Conservation (phyloP, 441 rosid genomes). For the Biscutella laevigata region DNA sequence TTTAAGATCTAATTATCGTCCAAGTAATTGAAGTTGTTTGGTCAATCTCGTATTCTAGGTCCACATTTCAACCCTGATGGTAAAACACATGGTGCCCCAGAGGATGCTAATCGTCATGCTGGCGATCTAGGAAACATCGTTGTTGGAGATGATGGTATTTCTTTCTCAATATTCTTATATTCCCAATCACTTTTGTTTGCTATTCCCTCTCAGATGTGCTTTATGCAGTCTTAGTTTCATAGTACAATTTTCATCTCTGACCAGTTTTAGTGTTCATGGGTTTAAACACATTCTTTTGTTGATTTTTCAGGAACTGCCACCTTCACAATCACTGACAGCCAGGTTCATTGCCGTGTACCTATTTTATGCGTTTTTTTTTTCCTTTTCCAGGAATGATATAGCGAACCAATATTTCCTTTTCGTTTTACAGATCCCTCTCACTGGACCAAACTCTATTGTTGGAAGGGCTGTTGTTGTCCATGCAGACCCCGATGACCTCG, state of each 20-base stretch:
- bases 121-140: constrained; percentile 85
- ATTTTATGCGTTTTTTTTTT: background rate
- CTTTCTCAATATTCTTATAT: background rate
- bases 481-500: constrained; percentile 90
- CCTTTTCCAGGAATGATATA: background rate
- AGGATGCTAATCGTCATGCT: constrained; percentile 79
- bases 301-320: constrained; percentile 46
- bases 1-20: background rate
- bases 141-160: constrained; percentile 79
- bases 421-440: constrained; percentile 59
- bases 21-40: background rate
- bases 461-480: constrained; percentile 97
- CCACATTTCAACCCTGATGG: constrained; percentile 82
- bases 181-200: background rate
- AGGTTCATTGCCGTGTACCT: constrained; percentile 26
- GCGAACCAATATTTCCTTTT: constrained; percentile 1
- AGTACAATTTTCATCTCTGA: background rate
- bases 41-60: constrained; percentile 37
- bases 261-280: background rate
- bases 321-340: constrained; percentile 56
- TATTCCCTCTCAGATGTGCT: background rate
- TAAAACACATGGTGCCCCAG: constrained; percentile 90
- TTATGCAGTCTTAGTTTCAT: background rate
- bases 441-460: constrained; percentile 62
- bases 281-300: background rate